phyloP scores from a whole-genome alignment of 768 basidiomycete genomes.

The Hypsizygus marmoreus region DNA sequence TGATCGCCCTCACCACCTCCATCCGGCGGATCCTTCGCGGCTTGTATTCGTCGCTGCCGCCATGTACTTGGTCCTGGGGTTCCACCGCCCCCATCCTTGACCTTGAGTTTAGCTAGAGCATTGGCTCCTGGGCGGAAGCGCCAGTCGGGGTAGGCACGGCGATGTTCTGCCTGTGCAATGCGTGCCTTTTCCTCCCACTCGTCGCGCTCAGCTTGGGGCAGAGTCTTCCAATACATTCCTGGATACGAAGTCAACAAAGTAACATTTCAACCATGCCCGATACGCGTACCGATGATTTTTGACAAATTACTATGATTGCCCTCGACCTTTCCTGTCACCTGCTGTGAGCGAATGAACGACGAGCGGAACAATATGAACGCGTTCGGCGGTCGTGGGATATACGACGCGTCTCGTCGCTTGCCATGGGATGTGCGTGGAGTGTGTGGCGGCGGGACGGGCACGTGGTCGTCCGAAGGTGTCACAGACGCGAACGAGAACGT shows the following conservation, averaged over 20 bases:
- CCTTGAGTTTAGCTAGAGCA: conserved; percentile 39
- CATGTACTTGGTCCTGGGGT: conserved; percentile 13
- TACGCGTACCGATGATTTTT: conserved; percentile 71
- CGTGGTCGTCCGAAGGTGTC: conserved; percentile 5
- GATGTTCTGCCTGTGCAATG: conserved; percentile 72
- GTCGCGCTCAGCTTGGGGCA: conserved; percentile 65
- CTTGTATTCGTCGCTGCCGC: conserved; percentile 11
- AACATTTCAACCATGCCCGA: conserved; percentile 4
- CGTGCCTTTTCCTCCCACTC: conserved; percentile 78
- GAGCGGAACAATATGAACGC: conserved; percentile 86
- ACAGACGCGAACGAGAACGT: conserved; percentile 19
- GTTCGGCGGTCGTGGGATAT: conserved; percentile 84
- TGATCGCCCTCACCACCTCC: conserved; percentile 33
- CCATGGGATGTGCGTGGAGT: conserved; percentile 48
- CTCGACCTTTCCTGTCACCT: conserved; percentile 75
- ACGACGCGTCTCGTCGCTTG: conserved; percentile 67
- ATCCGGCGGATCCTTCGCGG: conserved; percentile 28
- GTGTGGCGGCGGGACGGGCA: conserved; percentile 21
- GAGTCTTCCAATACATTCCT: conserved; percentile 78
- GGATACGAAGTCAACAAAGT: conserved; percentile 1
- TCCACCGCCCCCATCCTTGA: conserved; percentile 27
- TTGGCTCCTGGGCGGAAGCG: conserved; percentile 69
- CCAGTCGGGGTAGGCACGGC: conserved; percentile 79
- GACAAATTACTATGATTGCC: conserved; percentile 79
- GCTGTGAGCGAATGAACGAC: conserved; percentile 72